phyloP scores from a whole-genome alignment of 139 green algal genomes.

The Pseudopediastrum boryanum region DNA sequence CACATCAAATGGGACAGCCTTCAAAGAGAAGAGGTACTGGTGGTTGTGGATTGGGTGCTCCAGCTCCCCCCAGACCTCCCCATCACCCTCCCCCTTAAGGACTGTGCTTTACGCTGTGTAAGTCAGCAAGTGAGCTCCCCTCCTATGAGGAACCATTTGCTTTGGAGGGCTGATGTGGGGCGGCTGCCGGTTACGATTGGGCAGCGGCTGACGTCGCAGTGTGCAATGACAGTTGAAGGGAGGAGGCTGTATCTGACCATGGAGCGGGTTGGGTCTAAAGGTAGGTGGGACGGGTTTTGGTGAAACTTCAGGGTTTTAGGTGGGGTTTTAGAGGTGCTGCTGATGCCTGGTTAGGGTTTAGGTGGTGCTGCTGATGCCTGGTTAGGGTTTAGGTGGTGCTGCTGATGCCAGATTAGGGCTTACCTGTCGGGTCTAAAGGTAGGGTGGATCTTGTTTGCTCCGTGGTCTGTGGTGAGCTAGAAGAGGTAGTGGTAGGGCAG shows the following conservation, averaged over 20 bases:
- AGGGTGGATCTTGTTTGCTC: no score
- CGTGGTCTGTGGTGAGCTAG: no score
- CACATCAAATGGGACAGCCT: slow-evolving; percentile 9
- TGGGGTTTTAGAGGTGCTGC: no score
- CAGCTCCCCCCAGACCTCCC: slow-evolving; percentile 18
- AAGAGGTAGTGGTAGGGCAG: no score
- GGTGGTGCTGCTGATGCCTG: no score
- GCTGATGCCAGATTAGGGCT: no score
- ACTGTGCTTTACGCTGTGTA: slow-evolving; percentile 4
- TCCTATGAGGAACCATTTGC: not conserved
- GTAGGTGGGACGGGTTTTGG: not conserved
- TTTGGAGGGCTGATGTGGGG: slow-evolving; percentile 5
- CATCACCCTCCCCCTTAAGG: slow-evolving; percentile 17
- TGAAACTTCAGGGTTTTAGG: no score
- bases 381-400: no score
- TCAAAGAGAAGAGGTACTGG: slow-evolving; percentile 23
- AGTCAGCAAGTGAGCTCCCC: slow-evolving; percentile 12
- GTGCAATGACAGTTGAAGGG: not conserved
- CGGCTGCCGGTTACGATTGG: not conserved
- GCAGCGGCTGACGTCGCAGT: not conserved
- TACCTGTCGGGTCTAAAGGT: no score
- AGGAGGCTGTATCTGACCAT: slow-evolving; percentile 10
- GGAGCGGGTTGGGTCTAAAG: not conserved
- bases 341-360: no score
- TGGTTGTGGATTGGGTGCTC: slow-evolving; percentile 25